phyloP scores from a whole-genome alignment of 257 asterid species.

The Dorcoceras hygrometricum region DNA sequence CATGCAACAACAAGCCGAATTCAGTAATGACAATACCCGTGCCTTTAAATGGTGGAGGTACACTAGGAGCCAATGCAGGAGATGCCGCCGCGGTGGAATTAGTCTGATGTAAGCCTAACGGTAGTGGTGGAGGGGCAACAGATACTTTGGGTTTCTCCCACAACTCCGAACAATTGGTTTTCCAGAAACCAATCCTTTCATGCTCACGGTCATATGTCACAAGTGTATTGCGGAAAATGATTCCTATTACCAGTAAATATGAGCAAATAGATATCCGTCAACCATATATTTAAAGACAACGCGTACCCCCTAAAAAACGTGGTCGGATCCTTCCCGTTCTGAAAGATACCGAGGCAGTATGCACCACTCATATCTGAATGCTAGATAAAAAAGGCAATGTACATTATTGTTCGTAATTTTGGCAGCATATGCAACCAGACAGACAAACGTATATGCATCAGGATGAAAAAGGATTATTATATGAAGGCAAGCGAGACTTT shows the following conservation, averaged over 20 bases:
- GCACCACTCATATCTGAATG: slow-evolving; percentile 94
- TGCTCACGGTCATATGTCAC: slow-evolving; percentile 93
- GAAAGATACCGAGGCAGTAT: slow-evolving; percentile 96
- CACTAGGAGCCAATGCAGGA: slow-evolving; percentile 59
- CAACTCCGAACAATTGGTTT: slow-evolving; percentile 91
- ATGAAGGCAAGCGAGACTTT: slow-evolving; percentile 2
- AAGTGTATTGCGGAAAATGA: slow-evolving; percentile 91
- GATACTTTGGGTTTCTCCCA: slow-evolving; percentile 79
- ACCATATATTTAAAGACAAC: background rate
- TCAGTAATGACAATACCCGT: slow-evolving; percentile 43
- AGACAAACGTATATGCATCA: slow-evolving; percentile 5
- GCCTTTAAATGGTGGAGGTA: slow-evolving; percentile 38
- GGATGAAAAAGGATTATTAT: slow-evolving; percentile 4
- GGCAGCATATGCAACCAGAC: slow-evolving; percentile 17
- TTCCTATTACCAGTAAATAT: slow-evolving; percentile 50
- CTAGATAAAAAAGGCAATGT: slow-evolving; percentile 36
- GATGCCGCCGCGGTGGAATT: slow-evolving; percentile 43
- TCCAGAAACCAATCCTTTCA: slow-evolving; percentile 93
- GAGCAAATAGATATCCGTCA: background rate
- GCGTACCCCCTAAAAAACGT: slow-evolving; percentile 94
- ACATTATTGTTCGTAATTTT: slow-evolving; percentile 19
- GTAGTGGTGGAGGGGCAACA: slow-evolving; percentile 49
- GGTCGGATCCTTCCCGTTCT: slow-evolving; percentile 98
- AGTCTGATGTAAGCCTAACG: slow-evolving; percentile 32
- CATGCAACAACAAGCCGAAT: slow-evolving; percentile 18